Percentiles rank a stretch among this genome's conserved stretches.
Evolutionary conservation across 2,329 filamentous ascomycete genomes (phyloP).

Genomic region (Graphilbum fragrans): DNA sequence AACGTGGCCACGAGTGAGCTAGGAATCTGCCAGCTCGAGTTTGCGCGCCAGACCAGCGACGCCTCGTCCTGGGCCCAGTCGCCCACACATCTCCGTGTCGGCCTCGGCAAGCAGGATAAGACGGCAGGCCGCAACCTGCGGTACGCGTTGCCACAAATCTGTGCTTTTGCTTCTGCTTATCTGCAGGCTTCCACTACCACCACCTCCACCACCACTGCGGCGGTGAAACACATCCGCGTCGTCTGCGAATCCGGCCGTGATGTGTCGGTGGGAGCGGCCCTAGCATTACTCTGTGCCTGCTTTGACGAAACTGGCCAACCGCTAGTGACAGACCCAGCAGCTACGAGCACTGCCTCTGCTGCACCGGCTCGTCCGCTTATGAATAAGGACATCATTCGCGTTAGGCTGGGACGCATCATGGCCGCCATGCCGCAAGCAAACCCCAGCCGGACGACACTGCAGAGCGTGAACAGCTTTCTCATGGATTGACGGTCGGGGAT

Average conservation of each 20-base stretch:
- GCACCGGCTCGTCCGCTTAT: conserved; percentile 20
- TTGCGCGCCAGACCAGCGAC: conserved; percentile 30
- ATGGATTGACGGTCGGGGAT: conserved; percentile 43
- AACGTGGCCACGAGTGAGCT: neutral
- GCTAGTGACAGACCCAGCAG: too few species aligned
- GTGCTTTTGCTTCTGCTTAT: conserved; percentile 36
- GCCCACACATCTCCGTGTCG: conserved; percentile 37
- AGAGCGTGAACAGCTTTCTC: conserved; percentile 83
- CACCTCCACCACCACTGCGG: too few species aligned
- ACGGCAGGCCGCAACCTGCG: conserved; percentile 75
- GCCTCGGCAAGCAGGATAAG: conserved; percentile 56
- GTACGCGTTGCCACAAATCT: conserved; percentile 51
- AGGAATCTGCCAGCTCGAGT: conserved; percentile 18
- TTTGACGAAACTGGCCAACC: conserved; percentile 39
- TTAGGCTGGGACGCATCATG: conserved; percentile 71
- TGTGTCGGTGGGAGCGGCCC: conserved; percentile 62
- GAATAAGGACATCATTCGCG: conserved; percentile 67
- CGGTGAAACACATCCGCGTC: conserved; percentile 34
- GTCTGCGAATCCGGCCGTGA: conserved; percentile 71
- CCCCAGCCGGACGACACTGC: conserved; percentile 72
- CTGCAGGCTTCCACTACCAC: conserved; percentile 12
- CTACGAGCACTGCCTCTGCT: too few species aligned
- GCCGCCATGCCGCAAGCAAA: conserved; percentile 68
- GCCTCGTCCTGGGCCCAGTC: conserved; percentile 28
- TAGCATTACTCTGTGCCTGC: conserved; percentile 65